Evolutionary conservation across 306 rosid species (phyloP).

Genomic region (Fragaria iinumae): DNA sequence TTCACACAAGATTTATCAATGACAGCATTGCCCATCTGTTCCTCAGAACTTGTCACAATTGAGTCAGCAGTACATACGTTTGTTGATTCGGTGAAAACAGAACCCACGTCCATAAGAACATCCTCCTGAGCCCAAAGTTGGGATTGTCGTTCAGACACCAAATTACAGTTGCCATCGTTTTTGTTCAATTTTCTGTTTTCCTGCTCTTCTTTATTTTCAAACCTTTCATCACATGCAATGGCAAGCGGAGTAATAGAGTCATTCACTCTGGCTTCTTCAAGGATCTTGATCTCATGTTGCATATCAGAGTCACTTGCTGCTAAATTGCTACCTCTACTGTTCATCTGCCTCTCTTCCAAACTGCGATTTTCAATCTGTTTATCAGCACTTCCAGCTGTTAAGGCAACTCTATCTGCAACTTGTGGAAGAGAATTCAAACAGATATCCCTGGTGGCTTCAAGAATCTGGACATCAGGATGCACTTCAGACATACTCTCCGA

Average conservation of each 20-base stretch:
- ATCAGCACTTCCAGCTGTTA: constrained; percentile 32
- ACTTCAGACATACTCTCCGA: constrained; percentile 35
- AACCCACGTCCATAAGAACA: constrained; percentile 13
- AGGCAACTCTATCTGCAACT: constrained; percentile 23
- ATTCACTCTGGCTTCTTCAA: constrained; percentile 30
- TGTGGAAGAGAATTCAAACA: constrained; percentile 24
- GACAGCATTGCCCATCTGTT: constrained; percentile 21
- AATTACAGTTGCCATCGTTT: constrained; percentile 22
- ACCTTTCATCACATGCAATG: constrained; percentile 29
- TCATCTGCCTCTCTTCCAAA: constrained; percentile 28
- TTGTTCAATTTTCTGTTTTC: constrained; percentile 19
- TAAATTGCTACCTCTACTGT: constrained; percentile 27
- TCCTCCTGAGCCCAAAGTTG: constrained; percentile 23
- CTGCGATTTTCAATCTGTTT: constrained; percentile 30
- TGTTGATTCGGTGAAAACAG: constrained; percentile 19
- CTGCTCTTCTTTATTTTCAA: constrained; percentile 23
- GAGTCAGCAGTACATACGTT: constrained; percentile 7
- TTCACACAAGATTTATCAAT: constrained; percentile 27
- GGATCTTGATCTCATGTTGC: constrained; percentile 28
- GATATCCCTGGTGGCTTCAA: constrained; percentile 31
- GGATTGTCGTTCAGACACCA: constrained; percentile 37
- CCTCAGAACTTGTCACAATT: constrained; percentile 13
- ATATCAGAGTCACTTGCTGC: constrained; percentile 25
- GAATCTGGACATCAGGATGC: constrained; percentile 35
- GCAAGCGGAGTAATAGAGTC: constrained; percentile 29